Evolutionary conservation across 225 moss, liverwort and hornwort species (phyloP).

Genomic region (Marchantia polymorpha): DNA sequence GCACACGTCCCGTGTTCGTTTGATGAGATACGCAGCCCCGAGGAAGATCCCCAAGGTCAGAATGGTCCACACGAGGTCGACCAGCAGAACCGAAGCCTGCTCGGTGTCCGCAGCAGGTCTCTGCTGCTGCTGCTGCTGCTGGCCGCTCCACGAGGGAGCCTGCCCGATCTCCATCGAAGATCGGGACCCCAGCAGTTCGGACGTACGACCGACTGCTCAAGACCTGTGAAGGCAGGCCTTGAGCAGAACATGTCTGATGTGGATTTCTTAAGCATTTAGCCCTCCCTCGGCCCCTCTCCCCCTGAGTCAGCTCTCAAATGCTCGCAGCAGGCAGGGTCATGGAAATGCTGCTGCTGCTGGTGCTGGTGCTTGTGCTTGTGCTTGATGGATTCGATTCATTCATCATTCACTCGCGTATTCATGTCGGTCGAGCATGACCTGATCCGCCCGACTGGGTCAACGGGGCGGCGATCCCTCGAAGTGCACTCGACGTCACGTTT

Average conservation of each 20-base stretch:
- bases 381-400: too few species aligned
- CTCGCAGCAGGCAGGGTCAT: too few species aligned
- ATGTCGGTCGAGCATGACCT: too few species aligned
- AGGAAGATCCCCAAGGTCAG: neutral
- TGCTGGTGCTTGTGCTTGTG: too few species aligned
- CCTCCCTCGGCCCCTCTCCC: too few species aligned
- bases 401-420: too few species aligned
- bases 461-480: too few species aligned
- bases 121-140: neutral
- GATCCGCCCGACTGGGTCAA: too few species aligned
- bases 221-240: neutral
- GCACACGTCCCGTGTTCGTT: neutral
- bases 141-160: neutral
- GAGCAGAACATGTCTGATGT: neutral
- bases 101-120: neutral
- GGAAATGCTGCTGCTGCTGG: too few species aligned
- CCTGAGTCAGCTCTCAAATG: too few species aligned
- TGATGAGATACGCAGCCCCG: constrained; percentile 3
- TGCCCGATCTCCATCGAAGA: neutral
- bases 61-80: constrained; percentile 1
- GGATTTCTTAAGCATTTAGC: neutral
- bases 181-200: neutral
- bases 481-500: too few species aligned
- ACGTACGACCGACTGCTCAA: neutral
- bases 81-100: neutral